Evolutionary conservation across 1,139 yeast genomes (phyloP).

Genomic region (Zygotorulaspora mrakii): DNA sequence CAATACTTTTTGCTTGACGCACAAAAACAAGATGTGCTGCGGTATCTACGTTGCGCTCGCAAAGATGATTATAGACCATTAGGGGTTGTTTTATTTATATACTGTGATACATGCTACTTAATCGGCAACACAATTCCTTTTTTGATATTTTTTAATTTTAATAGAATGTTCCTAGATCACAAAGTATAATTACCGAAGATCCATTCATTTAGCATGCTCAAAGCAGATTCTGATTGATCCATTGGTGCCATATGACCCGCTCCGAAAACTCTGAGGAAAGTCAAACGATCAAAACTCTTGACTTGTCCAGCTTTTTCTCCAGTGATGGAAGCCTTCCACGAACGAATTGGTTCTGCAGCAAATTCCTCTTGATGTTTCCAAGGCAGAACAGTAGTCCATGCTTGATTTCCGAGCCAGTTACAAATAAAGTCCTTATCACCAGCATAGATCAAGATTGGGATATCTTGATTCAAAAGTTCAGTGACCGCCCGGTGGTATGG

Average conservation of each 20-base stretch:
- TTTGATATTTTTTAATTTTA: too few relatives aligned
- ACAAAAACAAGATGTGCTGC: too few relatives aligned
- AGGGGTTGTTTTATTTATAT: too few relatives aligned
- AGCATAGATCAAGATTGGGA: slow-evolving; percentile 75
- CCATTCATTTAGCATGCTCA: slow-evolving; percentile 81
- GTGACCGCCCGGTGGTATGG: slow-evolving; percentile 66
- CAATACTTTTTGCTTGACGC: too few relatives aligned
- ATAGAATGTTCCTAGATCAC: too few relatives aligned
- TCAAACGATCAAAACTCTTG: slow-evolving; percentile 51
- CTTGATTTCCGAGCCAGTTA: slow-evolving; percentile 83
- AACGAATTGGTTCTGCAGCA: slow-evolving; percentile 40
- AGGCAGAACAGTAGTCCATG: slow-evolving; percentile 69
- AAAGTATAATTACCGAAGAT: slow-evolving; percentile 47
- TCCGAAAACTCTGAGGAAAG: slow-evolving; percentile 59
- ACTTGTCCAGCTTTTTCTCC: slow-evolving; percentile 58
- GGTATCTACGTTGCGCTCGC: too few relatives aligned
- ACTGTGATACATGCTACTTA: too few relatives aligned
- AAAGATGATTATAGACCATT: too few relatives aligned
- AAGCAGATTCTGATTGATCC: slow-evolving; percentile 71
- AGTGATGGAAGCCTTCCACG: slow-evolving; percentile 37
- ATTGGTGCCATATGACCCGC: slow-evolving; percentile 80
- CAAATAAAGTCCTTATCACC: slow-evolving; percentile 87
- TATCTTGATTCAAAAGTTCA: slow-evolving; percentile 51
- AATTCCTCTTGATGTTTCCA: slow-evolving; percentile 62
- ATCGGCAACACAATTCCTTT: too few relatives aligned